A percentile compares a stretch with the other conserved stretches of the same genome.
phyloP scores from a whole-genome alignment of 177 flowering plant genomes.

The Vitis hybrid region DNA sequence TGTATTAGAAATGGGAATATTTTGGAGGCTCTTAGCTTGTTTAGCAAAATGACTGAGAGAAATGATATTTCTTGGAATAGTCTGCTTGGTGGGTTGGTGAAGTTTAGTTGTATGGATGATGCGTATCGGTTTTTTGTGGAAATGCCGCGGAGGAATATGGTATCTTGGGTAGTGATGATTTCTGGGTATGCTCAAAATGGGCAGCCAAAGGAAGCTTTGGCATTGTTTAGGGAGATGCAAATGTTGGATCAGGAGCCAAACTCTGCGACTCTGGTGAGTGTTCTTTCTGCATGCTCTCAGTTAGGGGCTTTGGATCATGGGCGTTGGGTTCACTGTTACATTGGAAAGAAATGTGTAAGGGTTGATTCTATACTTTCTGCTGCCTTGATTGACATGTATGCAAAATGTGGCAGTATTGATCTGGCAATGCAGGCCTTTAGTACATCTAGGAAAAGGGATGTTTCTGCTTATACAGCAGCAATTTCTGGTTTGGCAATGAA shows the following conservation, averaged over 20 bases:
- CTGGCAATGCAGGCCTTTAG: constrained; percentile 2
- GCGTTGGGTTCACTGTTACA: background rate
- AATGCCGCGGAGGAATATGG: constrained; percentile 1
- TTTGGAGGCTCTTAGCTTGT: constrained; percentile 3
- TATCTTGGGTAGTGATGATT: constrained; percentile 8
- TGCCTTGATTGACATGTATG: constrained; percentile 8
- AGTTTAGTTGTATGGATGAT: background rate
- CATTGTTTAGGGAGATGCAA: background rate
- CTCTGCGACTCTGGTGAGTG: constrained; percentile 1
- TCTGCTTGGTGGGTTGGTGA: constrained; percentile 3
- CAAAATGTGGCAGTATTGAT: constrained; percentile 4
- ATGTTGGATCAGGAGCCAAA: background rate
- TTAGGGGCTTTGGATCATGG: constrained; percentile 13
- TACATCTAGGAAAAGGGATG: constrained; percentile 2
- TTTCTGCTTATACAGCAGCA: background rate
- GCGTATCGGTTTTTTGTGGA: background rate
- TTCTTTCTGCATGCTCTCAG: constrained; percentile 9
- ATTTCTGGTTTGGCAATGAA: constrained; percentile 10
- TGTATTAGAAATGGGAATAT: background rate
- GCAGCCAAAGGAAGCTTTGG: background rate
- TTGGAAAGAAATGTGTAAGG: background rate
- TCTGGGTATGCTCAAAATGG: constrained; percentile 7
- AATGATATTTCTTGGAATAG: constrained; percentile 7
- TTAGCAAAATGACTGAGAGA: background rate
- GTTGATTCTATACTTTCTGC: constrained; percentile 1